Evolutionary conservation across 2,329 filamentous ascomycete genomes (phyloP).

Genomic region (Pseudocercospora musae): DNA sequence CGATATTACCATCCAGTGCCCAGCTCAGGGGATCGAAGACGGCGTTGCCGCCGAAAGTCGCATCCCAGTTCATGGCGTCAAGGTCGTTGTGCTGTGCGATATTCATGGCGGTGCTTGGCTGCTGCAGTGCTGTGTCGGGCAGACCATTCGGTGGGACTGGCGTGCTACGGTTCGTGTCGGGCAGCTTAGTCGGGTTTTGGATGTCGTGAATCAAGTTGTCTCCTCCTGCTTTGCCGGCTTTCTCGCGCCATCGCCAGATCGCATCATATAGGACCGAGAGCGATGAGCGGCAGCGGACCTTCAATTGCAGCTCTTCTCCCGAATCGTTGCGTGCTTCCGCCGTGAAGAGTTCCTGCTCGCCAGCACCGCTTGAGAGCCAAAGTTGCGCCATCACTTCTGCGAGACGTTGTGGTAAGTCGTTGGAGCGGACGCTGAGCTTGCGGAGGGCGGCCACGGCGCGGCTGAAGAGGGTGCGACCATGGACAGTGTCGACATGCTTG

Average conservation of each 20-base stretch:
- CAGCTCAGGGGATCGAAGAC: slow-evolving; percentile 91
- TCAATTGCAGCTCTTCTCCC: slow-evolving; percentile 63
- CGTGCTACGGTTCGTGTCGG: slow-evolving; percentile 29
- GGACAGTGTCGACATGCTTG: slow-evolving; percentile 65
- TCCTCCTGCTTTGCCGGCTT: slow-evolving; percentile 53
- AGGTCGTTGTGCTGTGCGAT: slow-evolving; percentile 19
- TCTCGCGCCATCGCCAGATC: slow-evolving; percentile 81
- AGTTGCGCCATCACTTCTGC: slow-evolving; percentile 85
- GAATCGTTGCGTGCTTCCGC: slow-evolving; percentile 22
- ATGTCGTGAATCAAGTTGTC: slow-evolving; percentile 59
- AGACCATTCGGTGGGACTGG: slow-evolving; percentile 26
- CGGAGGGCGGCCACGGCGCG: slow-evolving; percentile 68
- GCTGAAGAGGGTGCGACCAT: slow-evolving; percentile 67
- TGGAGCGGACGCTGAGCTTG: slow-evolving; percentile 69
- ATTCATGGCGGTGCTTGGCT: slow-evolving; percentile 15
- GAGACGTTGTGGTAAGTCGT: slow-evolving; percentile 75
- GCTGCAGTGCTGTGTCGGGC: slow-evolving; percentile 11
- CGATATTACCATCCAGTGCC: slow-evolving; percentile 80
- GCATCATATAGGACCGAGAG: slow-evolving; percentile 84
- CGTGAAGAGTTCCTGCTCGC: slow-evolving; percentile 31
- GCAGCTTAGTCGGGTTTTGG: slow-evolving; percentile 67
- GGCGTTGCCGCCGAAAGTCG: slow-evolving; percentile 58
- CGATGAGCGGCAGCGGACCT: slow-evolving; percentile 78
- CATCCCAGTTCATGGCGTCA: slow-evolving; percentile 32
- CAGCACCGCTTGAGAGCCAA: slow-evolving; percentile 60